Evolutionary conservation across 768 basidiomycete genomes (phyloP).

Genomic region (Daedaleopsis nitida): DNA sequence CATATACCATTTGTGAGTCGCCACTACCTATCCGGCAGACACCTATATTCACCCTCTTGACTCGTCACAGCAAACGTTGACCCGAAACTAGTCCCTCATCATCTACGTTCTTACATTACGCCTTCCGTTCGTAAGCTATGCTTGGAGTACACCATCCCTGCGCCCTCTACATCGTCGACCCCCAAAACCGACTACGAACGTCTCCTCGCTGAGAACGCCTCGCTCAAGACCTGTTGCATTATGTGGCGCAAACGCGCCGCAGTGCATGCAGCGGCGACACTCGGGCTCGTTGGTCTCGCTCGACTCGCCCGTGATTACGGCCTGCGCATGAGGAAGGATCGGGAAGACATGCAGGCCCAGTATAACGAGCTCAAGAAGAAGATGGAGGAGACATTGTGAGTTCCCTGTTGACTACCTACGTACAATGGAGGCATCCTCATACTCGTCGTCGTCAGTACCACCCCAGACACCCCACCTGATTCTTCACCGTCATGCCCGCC

Average conservation of each 20-base stretch:
- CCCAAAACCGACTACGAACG: slow-evolving; percentile 22
- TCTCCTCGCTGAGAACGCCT: slow-evolving; percentile 31
- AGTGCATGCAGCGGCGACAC: slow-evolving; percentile 33
- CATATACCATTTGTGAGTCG: slow-evolving; percentile 55
- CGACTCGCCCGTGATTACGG: slow-evolving; percentile 32
- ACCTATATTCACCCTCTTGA: background rate
- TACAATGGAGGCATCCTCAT: background rate
- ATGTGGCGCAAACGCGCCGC: slow-evolving; percentile 37
- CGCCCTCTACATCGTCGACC: background rate
- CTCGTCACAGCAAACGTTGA: slow-evolving; percentile 46
- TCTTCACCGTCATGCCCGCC: slow-evolving; percentile 9
- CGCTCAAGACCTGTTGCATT: slow-evolving; percentile 28
- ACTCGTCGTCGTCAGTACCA: background rate
- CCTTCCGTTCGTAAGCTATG: slow-evolving; percentile 61
- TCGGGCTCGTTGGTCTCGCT: slow-evolving; percentile 35
- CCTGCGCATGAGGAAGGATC: slow-evolving; percentile 31
- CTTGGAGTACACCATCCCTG: slow-evolving; percentile 41
- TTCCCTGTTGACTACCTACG: background rate
- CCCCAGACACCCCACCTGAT: slow-evolving; percentile 7
- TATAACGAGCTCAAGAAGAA: slow-evolving; percentile 30
- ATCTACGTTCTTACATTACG: slow-evolving; percentile 58
- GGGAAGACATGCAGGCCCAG: slow-evolving; percentile 27
- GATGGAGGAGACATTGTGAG: slow-evolving; percentile 28
- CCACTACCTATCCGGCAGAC: background rate
- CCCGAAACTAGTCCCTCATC: slow-evolving; percentile 50